Evolutionary conservation across 176 grass and related monocot species (phyloP), one percentile per base, ranked within the genome.

Genomic region (Alloteropsis semialata): DNA sequence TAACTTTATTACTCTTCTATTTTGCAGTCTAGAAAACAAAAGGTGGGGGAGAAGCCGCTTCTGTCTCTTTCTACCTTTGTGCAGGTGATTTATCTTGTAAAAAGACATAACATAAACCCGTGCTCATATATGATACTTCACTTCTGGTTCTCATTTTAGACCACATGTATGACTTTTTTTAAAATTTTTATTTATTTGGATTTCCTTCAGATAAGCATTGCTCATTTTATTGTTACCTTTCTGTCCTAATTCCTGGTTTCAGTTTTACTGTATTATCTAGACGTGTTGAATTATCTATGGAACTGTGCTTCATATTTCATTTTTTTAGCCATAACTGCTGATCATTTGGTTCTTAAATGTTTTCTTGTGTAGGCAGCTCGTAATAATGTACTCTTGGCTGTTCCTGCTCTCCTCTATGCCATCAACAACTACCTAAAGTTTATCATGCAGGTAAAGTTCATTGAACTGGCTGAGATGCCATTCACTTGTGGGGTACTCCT

Each of bases 401-500:
- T 93, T 90, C 96, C 96, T 55, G 96, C 96, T 85, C 79, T 98
- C 75, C 87, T 98, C 48, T 98, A 98, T 86, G 96, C 93, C 44
- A 90, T 98, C 86, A 98, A 98, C 89, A 98, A 98, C 87, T 98
- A 98, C 85, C 83, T 98, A 80, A 98, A 98, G 77, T 98, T 98
- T 87, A 92, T 91, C 89, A 98, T 98, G 96, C 93, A 98, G 96
- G 96, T 98, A 90, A 65, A 51, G 75, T 88, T 85, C 70, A 87
- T 36, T 67, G 25, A 81, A 93, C 18, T 77, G 15, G 37, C 8
- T 65, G 72, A 72, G 45, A 65, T 45, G 4, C 42, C 72, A 45
- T 70, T 71, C 10, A 53, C 9, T 8, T 85, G 61, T 42, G 21
- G 5, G 24, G 8, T 69, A 34, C 38, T 16, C 14, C 15, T 24